Conservation (phyloP, 495 filamentous ascomycete species). For the Neurospora sp. region DNA sequence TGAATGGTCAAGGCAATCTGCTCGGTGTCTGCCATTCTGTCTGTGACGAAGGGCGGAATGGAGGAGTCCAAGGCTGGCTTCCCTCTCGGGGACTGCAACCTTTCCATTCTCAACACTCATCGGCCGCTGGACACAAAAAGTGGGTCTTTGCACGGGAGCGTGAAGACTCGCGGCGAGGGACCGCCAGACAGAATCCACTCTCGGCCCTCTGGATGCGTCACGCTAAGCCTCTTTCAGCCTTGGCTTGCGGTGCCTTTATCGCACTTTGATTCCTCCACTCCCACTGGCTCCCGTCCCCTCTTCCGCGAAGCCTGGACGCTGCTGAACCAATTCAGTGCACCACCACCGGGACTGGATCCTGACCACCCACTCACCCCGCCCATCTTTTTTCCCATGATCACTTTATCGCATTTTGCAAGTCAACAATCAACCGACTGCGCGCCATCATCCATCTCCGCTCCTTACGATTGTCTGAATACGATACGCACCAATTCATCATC, state of each 20-base stretch:
- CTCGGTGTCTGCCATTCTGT: background rate
- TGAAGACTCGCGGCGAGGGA: background rate
- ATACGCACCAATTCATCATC: background rate
- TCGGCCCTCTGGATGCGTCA: background rate
- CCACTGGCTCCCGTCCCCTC: background rate
- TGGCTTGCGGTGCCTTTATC: constrained; percentile 4
- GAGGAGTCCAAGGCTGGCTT: background rate
- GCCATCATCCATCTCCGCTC: background rate
- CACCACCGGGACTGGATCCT: background rate
- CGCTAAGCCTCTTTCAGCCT: constrained; percentile 11
- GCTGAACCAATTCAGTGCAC: background rate
- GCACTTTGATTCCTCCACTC: background rate
- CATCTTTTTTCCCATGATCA: background rate
- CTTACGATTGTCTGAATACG: background rate
- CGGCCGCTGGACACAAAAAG: background rate
- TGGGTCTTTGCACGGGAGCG: background rate
- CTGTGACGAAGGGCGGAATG: background rate
- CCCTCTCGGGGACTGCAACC: background rate
- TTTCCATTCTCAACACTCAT: constrained; percentile 6
- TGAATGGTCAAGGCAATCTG: background rate
- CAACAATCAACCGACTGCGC: background rate
- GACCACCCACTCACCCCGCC: background rate
- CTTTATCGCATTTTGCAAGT: background rate
- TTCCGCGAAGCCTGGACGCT: background rate
- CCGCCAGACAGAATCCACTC: background rate